Conservation (phyloP, 257 asterid genomes). For the Euphrasia confusa region DNA sequence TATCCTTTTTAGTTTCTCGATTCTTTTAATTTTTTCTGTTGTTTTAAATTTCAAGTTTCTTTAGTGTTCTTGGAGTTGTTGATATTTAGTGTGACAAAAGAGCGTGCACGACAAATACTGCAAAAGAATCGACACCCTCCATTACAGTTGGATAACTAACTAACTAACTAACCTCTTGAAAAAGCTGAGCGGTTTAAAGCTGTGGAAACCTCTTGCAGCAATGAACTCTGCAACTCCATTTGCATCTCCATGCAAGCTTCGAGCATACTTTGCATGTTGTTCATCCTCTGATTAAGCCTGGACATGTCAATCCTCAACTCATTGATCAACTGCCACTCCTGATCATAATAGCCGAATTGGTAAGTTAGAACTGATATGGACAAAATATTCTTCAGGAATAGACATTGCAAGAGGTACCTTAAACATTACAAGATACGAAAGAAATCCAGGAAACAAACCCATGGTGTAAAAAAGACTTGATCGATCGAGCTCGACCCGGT, state of each 20-base stretch:
- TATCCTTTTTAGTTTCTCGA: too few relatives aligned
- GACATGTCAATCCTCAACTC: slow-evolving; percentile 75
- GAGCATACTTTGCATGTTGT: slow-evolving; percentile 71
- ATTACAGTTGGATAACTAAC: neutral
- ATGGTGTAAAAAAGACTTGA: neutral
- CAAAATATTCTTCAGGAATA: neutral
- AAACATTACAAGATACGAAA: too few relatives aligned
- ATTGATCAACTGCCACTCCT: slow-evolving; percentile 70
- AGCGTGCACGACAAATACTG: neutral
- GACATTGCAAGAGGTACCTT: too few relatives aligned
- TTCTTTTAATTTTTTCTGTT: too few relatives aligned
- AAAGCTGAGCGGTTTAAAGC: slow-evolving; percentile 55
- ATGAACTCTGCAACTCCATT: slow-evolving; percentile 63
- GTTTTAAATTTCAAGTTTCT: too few relatives aligned
- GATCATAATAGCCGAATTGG: neutral
- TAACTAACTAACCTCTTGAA: slow-evolving; percentile 40
- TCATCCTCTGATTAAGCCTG: slow-evolving; percentile 76
- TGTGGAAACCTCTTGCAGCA: slow-evolving; percentile 77
- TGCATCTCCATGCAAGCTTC: slow-evolving; percentile 93
- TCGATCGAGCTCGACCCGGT: neutral
- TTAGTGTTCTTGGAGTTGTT: too few relatives aligned
- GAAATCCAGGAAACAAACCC: neutral
- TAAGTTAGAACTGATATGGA: neutral
- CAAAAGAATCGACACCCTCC: neutral
- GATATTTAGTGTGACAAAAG: too few relatives aligned